These are phyloP conservation scores for Phaffomyces antillensis DNA, from an alignment of 805 yeast species.

Conservation along the genomic window DNA sequence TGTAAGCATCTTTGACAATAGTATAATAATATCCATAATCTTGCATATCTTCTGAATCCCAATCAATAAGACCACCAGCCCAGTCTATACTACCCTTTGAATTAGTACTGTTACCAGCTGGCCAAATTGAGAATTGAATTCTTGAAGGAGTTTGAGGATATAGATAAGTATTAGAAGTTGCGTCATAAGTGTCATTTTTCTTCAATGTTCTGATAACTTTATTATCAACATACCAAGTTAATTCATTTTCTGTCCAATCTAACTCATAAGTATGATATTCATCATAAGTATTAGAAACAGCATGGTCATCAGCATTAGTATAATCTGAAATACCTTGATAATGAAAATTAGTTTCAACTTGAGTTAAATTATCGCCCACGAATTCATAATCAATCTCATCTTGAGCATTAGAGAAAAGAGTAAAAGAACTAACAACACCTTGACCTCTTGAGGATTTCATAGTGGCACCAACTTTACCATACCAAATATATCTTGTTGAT, in stretches of 20 bases:
- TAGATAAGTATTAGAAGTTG: slow-evolving; percentile 46
- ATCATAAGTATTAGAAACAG: slow-evolving; percentile 47
- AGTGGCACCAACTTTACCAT: slow-evolving; percentile 67
- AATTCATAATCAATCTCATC: slow-evolving; percentile 90
- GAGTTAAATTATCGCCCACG: slow-evolving; percentile 64
- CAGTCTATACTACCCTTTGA: slow-evolving; percentile 64
- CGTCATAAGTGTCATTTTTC: slow-evolving; percentile 54
- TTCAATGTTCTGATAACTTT: slow-evolving; percentile 54
- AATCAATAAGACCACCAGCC: slow-evolving; percentile 85
- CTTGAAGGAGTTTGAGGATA: slow-evolving; percentile 74
- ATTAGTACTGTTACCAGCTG: slow-evolving; percentile 52
- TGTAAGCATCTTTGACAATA: slow-evolving; percentile 47
- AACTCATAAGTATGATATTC: slow-evolving; percentile 69
- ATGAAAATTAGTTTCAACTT: slow-evolving; percentile 75
- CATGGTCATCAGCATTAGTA: slow-evolving; percentile 43
- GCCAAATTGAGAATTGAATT: slow-evolving; percentile 72
- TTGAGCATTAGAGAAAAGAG: slow-evolving; percentile 73
- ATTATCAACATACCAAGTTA: slow-evolving; percentile 73
- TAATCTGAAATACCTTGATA: slow-evolving; percentile 67
- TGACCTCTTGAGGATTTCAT: slow-evolving; percentile 65
- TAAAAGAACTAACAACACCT: slow-evolving; percentile 85
- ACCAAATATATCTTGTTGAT: slow-evolving; percentile 78
- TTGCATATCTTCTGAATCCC: slow-evolving; percentile 70
- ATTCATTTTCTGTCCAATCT: slow-evolving; percentile 73
- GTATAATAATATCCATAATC: slow-evolving; percentile 80